phyloP scores from a whole-genome alignment of 768 basidiomycete species.

The Hygrophoropsis aurantiaca region DNA sequence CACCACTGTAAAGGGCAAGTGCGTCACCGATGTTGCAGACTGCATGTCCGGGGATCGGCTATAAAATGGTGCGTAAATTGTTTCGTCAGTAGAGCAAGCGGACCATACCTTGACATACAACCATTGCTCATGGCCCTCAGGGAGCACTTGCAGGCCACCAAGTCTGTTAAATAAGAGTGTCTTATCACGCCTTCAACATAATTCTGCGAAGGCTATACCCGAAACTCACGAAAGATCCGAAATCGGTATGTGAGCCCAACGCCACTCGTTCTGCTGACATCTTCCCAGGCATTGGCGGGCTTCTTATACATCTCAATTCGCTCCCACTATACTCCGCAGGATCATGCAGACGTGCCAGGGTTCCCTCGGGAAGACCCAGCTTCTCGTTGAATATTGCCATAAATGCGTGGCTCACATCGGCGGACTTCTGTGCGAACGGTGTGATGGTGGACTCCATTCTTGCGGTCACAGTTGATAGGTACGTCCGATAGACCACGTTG shows the following conservation, averaged over 20 bases:
- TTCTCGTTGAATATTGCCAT: conserved; percentile 57
- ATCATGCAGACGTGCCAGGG: conserved; percentile 43
- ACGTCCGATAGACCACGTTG: conserved; percentile 47
- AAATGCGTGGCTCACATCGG: conserved; percentile 53
- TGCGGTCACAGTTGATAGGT: conserved; percentile 51
- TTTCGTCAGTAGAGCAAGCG: not conserved
- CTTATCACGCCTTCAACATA: conserved; percentile 25
- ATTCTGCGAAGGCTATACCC: not conserved
- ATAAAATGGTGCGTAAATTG: conserved; percentile 9
- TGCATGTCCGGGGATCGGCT: conserved; percentile 56
- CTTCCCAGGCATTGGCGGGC: conserved; percentile 37
- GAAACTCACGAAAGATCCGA: conserved; percentile 60
- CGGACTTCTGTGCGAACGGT: conserved; percentile 58
- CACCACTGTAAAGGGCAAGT: conserved; percentile 59
- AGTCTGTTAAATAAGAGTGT: conserved; percentile 70
- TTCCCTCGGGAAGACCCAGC: conserved; percentile 52
- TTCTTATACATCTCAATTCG: conserved; percentile 56
- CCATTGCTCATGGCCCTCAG: conserved; percentile 62
- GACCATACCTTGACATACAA: conserved; percentile 58
- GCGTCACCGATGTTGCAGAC: conserved; percentile 67
- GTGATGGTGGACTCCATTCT: conserved; percentile 49
- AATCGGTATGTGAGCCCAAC: conserved; percentile 71
- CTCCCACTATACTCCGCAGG: conserved; percentile 51
- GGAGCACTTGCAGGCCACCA: conserved; percentile 69
- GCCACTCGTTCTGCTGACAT: conserved; percentile 33